Evolutionary conservation across 2,329 filamentous ascomycete species (phyloP), one percentile per base, ranked within the genome.

Genomic region (Cercospora beticola): DNA sequence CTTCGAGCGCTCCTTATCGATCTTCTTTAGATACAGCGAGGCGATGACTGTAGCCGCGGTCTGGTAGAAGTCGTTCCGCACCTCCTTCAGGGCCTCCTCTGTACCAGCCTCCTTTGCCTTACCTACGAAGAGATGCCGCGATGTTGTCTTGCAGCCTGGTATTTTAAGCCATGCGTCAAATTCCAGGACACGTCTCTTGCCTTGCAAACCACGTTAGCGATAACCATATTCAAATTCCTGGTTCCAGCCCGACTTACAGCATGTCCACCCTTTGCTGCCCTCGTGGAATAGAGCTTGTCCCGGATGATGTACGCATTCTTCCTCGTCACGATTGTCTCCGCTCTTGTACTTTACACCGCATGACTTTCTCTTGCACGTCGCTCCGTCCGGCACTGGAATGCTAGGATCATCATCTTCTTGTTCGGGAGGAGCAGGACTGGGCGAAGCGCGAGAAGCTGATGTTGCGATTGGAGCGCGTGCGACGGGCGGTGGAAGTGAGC

Each of bases 121-220:
- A 4, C 92, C 92, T 36, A 98, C 86, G 76, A 97, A 99, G 73
- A 97, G 81, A 83, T 99, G 95, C 69, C 87, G 85, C 54, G 85
- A 83, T 81, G 94, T 95, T 54, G 90, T 93, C 79, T 89, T 89
- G 82, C 95, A 99, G 1, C 95, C 95, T 75, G 92, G 89, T 68
- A 99, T 94, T 81, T 92, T 95, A 89, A 99, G 89, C 82, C 99
- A 99, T 81, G 98, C 91, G 79, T 99, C 94, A 80, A 99, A 99
- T 78, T 99, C 95, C 68, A 99, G 83, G 67, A 99, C 95, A 43
- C 93, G 87, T 75, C 93, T 86, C 87, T 98, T 98, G 62, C 56
- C 56, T 58, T 16, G 56, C 3, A 14, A 18, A 31, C 14, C 28
- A 36, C 31, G 28, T 58, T 14, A 58, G 56, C 31, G 14, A 31